Percentiles rank a stretch among this genome's conserved stretches.
Evolutionary conservation across 2,329 filamentous ascomycete species (phyloP).

Genomic region (Thermothelomyces thermophilus): DNA sequence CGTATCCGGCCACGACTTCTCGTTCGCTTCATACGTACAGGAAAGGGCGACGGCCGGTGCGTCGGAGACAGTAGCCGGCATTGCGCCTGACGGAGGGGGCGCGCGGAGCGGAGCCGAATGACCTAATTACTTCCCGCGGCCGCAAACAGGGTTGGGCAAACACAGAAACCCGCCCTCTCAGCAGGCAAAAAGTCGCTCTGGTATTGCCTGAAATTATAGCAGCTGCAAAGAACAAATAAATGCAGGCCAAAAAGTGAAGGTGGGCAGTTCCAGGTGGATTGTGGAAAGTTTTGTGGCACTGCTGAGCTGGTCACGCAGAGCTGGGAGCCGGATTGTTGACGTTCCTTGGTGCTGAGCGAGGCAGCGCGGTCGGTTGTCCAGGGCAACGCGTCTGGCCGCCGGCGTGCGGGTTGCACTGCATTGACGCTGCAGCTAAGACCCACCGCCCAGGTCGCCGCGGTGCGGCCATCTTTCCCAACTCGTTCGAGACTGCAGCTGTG

Average conservation of each 20-base stretch:
- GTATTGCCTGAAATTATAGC: not conserved
- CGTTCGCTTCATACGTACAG: conserved; percentile 18
- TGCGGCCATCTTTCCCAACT: not conserved
- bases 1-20: not conserved
- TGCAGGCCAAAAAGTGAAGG: not conserved
- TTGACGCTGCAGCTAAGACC: not conserved
- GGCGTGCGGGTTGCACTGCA: conserved; percentile 5
- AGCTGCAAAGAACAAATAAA: conserved; percentile 6
- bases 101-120: conserved; percentile 10
- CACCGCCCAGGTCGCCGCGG: not conserved
- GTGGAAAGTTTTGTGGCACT: conserved; percentile 9
- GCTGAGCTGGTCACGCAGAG: conserved; percentile 1
- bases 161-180: not conserved
- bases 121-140: not conserved
- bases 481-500: not conserved
- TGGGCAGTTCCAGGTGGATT: not conserved
- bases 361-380: conserved; percentile 9
- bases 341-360: conserved; percentile 5
- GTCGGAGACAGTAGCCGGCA: conserved; percentile 24
- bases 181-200: not conserved
- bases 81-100: conserved; percentile 16
- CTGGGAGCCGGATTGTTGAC: conserved; percentile 12
- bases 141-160: not conserved
- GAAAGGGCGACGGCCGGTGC: conserved; percentile 27
- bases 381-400: conserved; percentile 12